Base-by-base conservation (phyloP, 208 protist genomes). In the Acanthamoeba healyi region DNA sequence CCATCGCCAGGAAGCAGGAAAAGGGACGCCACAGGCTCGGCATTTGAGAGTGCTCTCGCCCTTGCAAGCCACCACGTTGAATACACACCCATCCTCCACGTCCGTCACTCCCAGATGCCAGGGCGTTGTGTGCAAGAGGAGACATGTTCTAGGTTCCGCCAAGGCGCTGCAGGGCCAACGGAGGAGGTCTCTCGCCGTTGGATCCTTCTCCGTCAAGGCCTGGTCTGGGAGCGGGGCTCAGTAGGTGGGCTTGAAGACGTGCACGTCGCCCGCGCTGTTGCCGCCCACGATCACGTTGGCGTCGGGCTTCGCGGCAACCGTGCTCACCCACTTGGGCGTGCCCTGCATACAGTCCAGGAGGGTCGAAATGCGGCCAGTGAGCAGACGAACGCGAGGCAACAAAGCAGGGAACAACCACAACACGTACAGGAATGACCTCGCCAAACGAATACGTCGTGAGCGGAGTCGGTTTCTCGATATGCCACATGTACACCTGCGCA, bases 1-100 rank as follows among this genome's bases (percentile, higher is more conserved):
- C 51, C 44, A 63, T 87, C 36, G 79, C 42, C n/a, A 40, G 79
- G 12, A 87, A 61, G 79, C 29, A 42, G 79, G 79, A 7, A 4
- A 87, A 87, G 51, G 79, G 79, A 32, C 79, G 79, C 51, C 42
- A 87, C 42, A 54, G n/a, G 79, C 79, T 87, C 46, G 42, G 46
- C 79, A 38, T 87, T 6, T 79, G 29, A 44, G n/a, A 46, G 34
- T 7, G 4, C 65, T 29, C 0, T 22, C 34, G n/a, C 12, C 65
- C 24, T 19, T 74, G 26, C n/a, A 24, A 14, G 26, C 51, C 19
- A 58, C 29, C 63, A 72, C 29, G 7, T 72, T 72, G 12, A 61
- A 17, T 17, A 72, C 5, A 5, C 7, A 36, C 26, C 34, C 26
- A 10, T 24, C 61, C 29, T 26, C n/a, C 22, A 70, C 2, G n/a